Base-by-base conservation (phyloP, 2,329 filamentous ascomycete species). In the Berkeleyomyces rouxiae region DNA sequence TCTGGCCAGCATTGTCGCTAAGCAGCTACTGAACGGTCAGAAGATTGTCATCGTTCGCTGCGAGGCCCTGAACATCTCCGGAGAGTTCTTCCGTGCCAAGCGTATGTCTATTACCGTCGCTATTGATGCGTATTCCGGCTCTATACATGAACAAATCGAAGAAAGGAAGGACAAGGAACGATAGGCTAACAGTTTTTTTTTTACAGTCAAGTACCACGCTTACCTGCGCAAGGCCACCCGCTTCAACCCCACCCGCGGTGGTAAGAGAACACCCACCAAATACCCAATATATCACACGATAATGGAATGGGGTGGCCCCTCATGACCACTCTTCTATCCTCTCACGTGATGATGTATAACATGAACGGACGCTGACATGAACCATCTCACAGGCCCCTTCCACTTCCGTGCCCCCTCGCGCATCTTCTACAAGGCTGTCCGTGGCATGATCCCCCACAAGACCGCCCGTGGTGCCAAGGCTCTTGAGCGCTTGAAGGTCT, bases 351-450 rank as follows among this genome's bases (percentile, higher is more conserved):
- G 57, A 36, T 40, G 7, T 62, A 11, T 16, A 16, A 37, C 47
- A 65, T 68, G 62, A 67, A 71, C 72, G 74, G 69, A 76, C 70
- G 58, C 58, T 63, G 59, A 63, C 42, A 9, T 11, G 9, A 71
- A 71, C 69, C 67, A 61, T 65, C 62, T 58, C 63, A 66, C 72
- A 90, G 87, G 92, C 82, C 93, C 93, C 79, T 99, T 97, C 90
- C 93, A 99, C 82, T 97, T 96, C 90, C 93, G 93, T 77, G 90
- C 92, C 72, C 93, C 93, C 68, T 95, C 91, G 73, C 88, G 95
- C 80, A 96, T 99, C 83, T 96, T 99, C 87, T 99, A 96, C 88
- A 96, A 96, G 88, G 90, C 93, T 76, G 90, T 99, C 80, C 92
- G 93, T 78, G 93, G 93, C 78, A 99, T 99, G 93, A 95, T 99